Conservation (phyloP, 768 basidiomycete species). For the Podaxis sp. region DNA sequence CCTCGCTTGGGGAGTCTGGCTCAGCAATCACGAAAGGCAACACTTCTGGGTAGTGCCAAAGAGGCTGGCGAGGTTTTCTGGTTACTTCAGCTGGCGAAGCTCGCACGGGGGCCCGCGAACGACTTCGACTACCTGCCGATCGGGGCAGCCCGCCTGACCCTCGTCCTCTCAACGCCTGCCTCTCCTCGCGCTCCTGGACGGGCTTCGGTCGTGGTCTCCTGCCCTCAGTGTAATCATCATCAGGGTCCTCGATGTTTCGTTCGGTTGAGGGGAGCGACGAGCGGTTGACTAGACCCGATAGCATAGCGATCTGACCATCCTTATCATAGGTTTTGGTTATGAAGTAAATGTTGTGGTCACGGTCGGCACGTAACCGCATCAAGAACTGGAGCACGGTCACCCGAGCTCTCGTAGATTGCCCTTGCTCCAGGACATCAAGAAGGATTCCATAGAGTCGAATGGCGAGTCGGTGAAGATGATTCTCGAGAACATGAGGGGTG, state of each 20-base stretch:
- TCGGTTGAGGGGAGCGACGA: slow-evolving; percentile 26
- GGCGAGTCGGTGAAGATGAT: slow-evolving; percentile 51
- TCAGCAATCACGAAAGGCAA: slow-evolving; percentile 57
- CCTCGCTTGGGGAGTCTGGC: slow-evolving; percentile 65
- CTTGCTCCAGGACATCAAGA: slow-evolving; percentile 43
- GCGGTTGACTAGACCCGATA: slow-evolving; percentile 68
- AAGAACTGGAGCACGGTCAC: slow-evolving; percentile 82
- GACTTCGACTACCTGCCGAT: slow-evolving; percentile 57
- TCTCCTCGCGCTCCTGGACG: slow-evolving; percentile 52
- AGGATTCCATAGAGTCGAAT: slow-evolving; percentile 53
- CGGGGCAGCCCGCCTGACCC: slow-evolving; percentile 41
- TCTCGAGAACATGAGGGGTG: slow-evolving; percentile 55
- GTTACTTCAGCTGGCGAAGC: slow-evolving; percentile 25
- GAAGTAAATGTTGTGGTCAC: slow-evolving; percentile 84
- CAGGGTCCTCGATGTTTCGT: slow-evolving; percentile 18
- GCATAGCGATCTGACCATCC: slow-evolving; percentile 53
- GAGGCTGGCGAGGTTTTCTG: slow-evolving; percentile 40
- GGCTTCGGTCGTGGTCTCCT: slow-evolving; percentile 49
- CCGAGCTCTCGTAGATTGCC: slow-evolving; percentile 58
- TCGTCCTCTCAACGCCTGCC: slow-evolving; percentile 53
- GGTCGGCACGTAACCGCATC: slow-evolving; percentile 85
- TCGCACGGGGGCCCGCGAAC: slow-evolving; percentile 50
- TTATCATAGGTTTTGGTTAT: slow-evolving; percentile 52
- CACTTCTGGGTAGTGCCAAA: slow-evolving; percentile 73
- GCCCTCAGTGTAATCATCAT: slow-evolving; percentile 27